Conservation (phyloP, 805 yeast species). For the Brettanomyces custersianus region DNA sequence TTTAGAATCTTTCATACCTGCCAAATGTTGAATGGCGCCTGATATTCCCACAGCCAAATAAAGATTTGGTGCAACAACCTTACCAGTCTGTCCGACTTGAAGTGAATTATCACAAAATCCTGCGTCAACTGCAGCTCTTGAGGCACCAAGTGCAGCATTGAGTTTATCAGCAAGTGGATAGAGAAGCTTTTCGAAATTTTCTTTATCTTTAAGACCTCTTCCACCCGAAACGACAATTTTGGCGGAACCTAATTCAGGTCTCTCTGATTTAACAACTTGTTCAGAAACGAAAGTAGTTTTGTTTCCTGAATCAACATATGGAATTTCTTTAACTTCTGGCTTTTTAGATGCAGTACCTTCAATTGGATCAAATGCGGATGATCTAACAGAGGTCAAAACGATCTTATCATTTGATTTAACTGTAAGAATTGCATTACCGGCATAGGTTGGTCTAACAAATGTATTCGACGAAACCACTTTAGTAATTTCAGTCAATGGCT, state of each 20-base stretch:
- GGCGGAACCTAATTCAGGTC: constrained; percentile 90
- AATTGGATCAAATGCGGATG: constrained; percentile 63
- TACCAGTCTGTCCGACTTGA: constrained; percentile 98
- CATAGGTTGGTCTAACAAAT: constrained; percentile 89
- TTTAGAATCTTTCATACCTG: constrained; percentile 97
- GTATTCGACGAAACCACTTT: constrained; percentile 58
- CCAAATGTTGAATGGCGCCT: constrained; percentile 97
- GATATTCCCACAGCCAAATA: constrained; percentile 91
- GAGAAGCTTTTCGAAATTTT: constrained; percentile 67
- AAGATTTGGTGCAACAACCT: constrained; percentile 92
- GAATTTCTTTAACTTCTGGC: constrained; percentile 41
- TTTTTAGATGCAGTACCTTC: constrained; percentile 24
- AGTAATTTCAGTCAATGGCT: constrained; percentile 79
- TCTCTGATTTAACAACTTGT: constrained; percentile 63
- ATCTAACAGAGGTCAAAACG: constrained; percentile 69
- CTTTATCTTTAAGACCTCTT: constrained; percentile 85
- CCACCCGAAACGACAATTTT: constrained; percentile 83
- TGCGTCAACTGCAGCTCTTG: constrained; percentile 95
- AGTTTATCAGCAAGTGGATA: constrained; percentile 78
- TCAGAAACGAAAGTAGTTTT: constrained; percentile 66
- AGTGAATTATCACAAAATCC: constrained; percentile 94
- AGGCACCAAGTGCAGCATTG: constrained; percentile 93
- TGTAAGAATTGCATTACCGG: constrained; percentile 88
- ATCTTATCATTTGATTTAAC: constrained; percentile 60
- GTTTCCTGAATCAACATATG: constrained; percentile 27